Conservation (phyloP, 345 rosid species). For the Dovyalis caffra region DNA sequence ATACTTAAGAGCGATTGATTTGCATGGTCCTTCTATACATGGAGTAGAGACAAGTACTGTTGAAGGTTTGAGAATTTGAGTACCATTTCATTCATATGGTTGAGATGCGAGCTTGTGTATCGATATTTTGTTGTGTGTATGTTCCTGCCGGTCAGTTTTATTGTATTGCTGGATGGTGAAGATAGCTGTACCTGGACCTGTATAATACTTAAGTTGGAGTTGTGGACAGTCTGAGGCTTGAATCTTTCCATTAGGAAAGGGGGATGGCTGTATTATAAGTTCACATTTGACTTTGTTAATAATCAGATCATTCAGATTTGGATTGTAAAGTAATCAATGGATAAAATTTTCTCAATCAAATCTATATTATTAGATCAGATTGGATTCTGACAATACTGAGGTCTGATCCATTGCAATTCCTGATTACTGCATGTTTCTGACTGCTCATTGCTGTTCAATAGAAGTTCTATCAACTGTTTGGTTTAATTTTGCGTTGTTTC, state of each 20-base stretch:
- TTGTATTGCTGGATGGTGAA: neutral
- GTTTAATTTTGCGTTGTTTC: slow-evolving; percentile 16
- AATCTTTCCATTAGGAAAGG: neutral
- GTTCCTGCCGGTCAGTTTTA: neutral
- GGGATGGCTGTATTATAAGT: neutral
- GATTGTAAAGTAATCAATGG: neutral
- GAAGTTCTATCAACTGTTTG: neutral
- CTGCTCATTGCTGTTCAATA: neutral
- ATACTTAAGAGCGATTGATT: neutral
- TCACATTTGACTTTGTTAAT: neutral
- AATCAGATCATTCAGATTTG: neutral
- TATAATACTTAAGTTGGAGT: neutral
- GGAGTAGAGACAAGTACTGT: neutral
- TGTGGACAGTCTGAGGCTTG: neutral
- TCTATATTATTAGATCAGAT: neutral
- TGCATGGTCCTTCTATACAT: neutral
- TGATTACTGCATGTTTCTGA: neutral
- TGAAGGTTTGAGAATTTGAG: neutral
- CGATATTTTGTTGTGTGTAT: neutral
- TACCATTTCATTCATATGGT: neutral
- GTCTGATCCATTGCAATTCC: neutral
- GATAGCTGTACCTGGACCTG: neutral
- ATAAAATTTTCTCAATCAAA: neutral
- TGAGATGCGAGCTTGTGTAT: neutral
- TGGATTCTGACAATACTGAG: neutral